Base-by-base conservation (phyloP, 2,329 filamentous ascomycete genomes). In the Aschersonia sp. region DNA sequence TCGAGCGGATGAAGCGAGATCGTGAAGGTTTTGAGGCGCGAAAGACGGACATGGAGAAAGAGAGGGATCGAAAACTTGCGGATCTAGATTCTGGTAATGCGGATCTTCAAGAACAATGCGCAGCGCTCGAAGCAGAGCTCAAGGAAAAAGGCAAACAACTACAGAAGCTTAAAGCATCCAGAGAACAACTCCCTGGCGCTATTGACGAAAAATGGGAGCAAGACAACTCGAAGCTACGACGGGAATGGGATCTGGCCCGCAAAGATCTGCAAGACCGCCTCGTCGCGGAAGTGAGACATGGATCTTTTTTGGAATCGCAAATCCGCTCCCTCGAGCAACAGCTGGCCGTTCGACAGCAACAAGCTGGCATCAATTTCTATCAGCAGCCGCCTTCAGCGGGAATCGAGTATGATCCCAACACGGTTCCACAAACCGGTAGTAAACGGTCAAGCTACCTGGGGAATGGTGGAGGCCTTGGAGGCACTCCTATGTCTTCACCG, bases 81-180 rank as follows among this genome's bases (percentile, higher is more conserved):
- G 68, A 72, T 42, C 66, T 82, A 40, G 71, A 73, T 43, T 65
- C 69, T 40, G 68, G 79, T 47, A 81, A 83, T 45, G 65, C 68
- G 38, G 68, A 75, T 31, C 67, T 85, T 29, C 82, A 87, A 56
- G 75, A 83, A 40, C 80, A 81, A 49, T 76, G 77, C 50, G 67
- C 74, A 5, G 70, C 71, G 35, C 68, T 91, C 46, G 86, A 92
- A 60, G 75, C 84, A 6, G 82, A 86, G 52, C 73, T 92, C 31
- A 82, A 80, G 54, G 75, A 85, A 48, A 69, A 69, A 52, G 66
- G 66, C 51, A 85, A 83, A 48, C 77, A 83, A 53, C 77, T 91
- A 53, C 86, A 87, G 59, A 75, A 81, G 46, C 72, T 89, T 30
- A 86, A 92, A 59, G 79, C 82, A 50, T 77, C 83, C 53, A 69